Conservation (phyloP, 768 basidiomycete species). For the Gloeophyllum trabeum region DNA sequence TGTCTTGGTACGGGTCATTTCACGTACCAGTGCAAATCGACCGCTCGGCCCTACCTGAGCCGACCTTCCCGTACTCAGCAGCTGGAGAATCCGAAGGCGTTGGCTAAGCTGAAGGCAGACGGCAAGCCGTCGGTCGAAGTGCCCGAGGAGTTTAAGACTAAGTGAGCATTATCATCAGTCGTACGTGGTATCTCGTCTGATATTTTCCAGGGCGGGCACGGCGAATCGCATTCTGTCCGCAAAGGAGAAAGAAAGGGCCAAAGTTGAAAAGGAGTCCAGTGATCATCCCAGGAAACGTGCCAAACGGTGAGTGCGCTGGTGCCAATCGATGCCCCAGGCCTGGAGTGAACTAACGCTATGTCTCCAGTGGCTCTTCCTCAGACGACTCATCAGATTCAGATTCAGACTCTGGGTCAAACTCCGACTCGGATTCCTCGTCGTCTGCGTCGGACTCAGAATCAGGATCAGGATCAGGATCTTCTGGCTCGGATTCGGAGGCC, state of each 20-base stretch:
- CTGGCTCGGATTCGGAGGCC: constrained; percentile 15
- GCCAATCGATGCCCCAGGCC: constrained; percentile 8
- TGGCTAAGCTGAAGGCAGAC: constrained; percentile 56
- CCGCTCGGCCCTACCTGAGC: constrained; percentile 64
- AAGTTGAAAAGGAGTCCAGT: constrained; percentile 21
- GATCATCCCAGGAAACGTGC: constrained; percentile 14
- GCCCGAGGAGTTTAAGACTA: constrained; percentile 83
- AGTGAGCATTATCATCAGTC: constrained; percentile 31
- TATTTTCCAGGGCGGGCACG: constrained; percentile 47
- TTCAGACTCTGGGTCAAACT: constrained; percentile 20
- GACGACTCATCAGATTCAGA: constrained; percentile 14
- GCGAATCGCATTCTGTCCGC: constrained; percentile 77
- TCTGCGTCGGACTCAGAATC: constrained; percentile 26
- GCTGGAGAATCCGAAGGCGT: constrained; percentile 63
- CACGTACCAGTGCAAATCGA: constrained; percentile 80
- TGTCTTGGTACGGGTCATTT: constrained; percentile 78
- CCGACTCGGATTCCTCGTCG: constrained; percentile 19
- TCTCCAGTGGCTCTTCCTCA: constrained; percentile 6
- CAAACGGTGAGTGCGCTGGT: constrained; percentile 20
- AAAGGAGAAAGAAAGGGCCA: constrained; percentile 67
- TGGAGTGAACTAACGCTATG: constrained; percentile 7
- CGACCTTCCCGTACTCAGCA: constrained; percentile 85
- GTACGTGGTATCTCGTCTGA: neutral
- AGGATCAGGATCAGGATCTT: constrained; percentile 32
- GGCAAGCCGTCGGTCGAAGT: constrained; percentile 75